These are phyloP conservation scores for Castanospermum australe DNA, from an alignment of 306 rosid genomes.

Conservation along the genomic window DNA sequence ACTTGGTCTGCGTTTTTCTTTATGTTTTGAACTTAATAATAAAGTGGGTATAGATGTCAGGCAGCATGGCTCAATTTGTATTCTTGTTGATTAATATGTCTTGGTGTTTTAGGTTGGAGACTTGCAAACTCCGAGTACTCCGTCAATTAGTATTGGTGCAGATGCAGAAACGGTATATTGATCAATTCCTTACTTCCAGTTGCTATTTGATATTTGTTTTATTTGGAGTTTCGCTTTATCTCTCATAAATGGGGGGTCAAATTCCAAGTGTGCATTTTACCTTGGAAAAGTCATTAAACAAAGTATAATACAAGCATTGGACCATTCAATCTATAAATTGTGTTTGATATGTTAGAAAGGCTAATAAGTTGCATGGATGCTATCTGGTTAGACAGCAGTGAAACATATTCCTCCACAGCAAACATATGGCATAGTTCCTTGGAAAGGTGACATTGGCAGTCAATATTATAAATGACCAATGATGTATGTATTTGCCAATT, in stretches of 20 bases:
- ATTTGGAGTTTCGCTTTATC: neutral
- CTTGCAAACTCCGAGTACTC: conserved; percentile 61
- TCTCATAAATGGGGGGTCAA: neutral
- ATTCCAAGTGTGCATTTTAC: neutral
- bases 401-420: neutral
- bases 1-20: neutral
- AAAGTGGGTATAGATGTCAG: neutral
- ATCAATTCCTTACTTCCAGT: neutral
- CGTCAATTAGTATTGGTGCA: conserved; percentile 53
- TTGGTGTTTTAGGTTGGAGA: conserved; percentile 55
- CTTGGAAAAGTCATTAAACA: neutral
- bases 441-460: neutral
- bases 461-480: neutral
- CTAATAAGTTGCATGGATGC: neutral
- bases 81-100: conserved; percentile 6
- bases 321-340: conserved; percentile 1
- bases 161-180: conserved; percentile 65
- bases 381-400: neutral
- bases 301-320: neutral
- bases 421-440: neutral
- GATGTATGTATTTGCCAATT: neutral
- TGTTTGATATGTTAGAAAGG: neutral
- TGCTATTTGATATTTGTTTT: conserved; percentile 1
- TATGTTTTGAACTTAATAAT: conserved; percentile 10
- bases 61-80: neutral